Evolutionary conservation across 2,329 filamentous ascomycete species (phyloP), one percentile per base, ranked within the genome.

Genomic region (Magnaporthiopsis poae): DNA sequence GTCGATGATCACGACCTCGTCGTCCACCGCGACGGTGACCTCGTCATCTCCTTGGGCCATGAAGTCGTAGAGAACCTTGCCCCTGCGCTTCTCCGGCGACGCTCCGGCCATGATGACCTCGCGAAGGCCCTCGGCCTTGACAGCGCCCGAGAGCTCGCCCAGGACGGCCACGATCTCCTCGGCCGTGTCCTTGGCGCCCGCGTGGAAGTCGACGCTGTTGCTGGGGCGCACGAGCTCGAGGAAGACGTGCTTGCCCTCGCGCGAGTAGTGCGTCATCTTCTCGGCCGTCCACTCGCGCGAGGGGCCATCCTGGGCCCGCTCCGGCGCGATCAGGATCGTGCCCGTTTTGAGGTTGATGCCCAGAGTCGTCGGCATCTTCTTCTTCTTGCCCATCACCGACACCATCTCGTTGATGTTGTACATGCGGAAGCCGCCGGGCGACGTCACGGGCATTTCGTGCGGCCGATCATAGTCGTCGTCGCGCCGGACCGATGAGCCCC

Each of bases 371-470:
- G 94, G 92, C 91, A 97, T 95, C 80, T 98, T 98, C 82, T 96
- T 96, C 73, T 91, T 90, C 80, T 96, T 96, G 67, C 94, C 94
- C 87, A 96, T 93, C 61, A 95, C 87, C n/a, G 92, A 94, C 5
- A 96, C 87, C 90, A 96, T 96, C 78, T 98, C 94, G 75, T 93
- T 96, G 72, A 98, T 93, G 72, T 96, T 97, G 79, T 97, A 98
- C 76, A 98, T 83, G 74, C 96, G 93, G 74, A 93, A 98, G 1
- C 91, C 91, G 25, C 91, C 90, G 5, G 91, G 90, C 1, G 89
- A 88, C 36, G 80, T 75, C n/a, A 86, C 82, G 60, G 75, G 71
- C 35, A 72, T 66, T 60, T 71, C 70, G 33, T 59, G 36, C 21
- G 25, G 61, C 59, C 70, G 29, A 35, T 73, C 72, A 18, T 77